phyloP scores from a whole-genome alignment of 2,329 filamentous ascomycete genomes.

The Akanthomyces dipterigenus region DNA sequence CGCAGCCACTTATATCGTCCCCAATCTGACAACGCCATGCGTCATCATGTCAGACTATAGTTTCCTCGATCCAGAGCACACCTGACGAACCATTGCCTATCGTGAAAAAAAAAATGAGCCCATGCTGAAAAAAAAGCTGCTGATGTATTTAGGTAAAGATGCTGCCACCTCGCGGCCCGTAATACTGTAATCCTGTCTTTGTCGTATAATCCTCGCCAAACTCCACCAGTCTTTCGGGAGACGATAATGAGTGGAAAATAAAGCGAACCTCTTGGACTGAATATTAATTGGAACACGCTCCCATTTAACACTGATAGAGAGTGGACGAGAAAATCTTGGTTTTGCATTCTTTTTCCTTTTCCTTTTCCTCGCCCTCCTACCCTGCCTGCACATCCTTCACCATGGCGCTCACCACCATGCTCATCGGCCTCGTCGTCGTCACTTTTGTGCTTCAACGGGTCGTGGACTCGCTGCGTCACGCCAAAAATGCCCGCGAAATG shows the following conservation, averaged over 20 bases:
- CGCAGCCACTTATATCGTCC: background rate
- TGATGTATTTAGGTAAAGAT: conserved; percentile 10
- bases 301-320: background rate
- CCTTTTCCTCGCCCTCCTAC: background rate
- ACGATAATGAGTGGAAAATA: background rate
- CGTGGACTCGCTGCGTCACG: conserved; percentile 1
- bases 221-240: conserved; percentile 3
- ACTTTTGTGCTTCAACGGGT: conserved; percentile 9
- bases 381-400: background rate
- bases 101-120: background rate
- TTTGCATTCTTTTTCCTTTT: background rate
- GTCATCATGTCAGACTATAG: conserved; percentile 13
- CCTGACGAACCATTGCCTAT: conserved; percentile 8
- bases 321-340: background rate
- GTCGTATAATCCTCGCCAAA: background rate
- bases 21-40: conserved; percentile 7
- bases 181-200: background rate
- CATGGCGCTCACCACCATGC: conserved; percentile 6
- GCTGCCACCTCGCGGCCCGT: conserved; percentile 1
- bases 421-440: conserved; percentile 5
- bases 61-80: background rate
- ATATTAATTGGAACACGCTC: background rate
- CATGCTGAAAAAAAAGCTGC: background rate
- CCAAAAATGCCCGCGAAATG: conserved; percentile 12
- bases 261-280: background rate